phyloP scores from a whole-genome alignment of 257 asterid species.

The Cruciata laevipes region DNA sequence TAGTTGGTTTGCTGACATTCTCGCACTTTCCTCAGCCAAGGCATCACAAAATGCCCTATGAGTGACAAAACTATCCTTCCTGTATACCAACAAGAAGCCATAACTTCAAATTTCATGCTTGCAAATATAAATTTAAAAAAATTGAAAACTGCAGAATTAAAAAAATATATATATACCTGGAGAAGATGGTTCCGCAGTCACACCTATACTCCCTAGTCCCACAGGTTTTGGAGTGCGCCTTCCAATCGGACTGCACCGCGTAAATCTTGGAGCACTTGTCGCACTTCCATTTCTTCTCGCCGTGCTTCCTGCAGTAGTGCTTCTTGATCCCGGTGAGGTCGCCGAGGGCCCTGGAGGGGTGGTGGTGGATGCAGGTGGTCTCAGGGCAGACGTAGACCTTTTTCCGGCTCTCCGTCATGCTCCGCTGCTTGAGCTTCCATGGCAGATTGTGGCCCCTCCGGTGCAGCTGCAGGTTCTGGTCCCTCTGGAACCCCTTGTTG shows the following conservation, averaged over 20 bases:
- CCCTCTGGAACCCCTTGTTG: constrained; percentile 86
- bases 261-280: constrained; percentile 72
- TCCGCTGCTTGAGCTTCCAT: constrained; percentile 82
- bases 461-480: constrained; percentile 91
- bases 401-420: constrained; percentile 48
- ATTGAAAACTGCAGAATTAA: not conserved
- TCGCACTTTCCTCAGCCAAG: constrained; percentile 80
- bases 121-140: no score
- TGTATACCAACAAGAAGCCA: constrained; percentile 12
- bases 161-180: constrained; percentile 39
- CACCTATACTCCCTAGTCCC: constrained; percentile 82
- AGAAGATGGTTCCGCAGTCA: constrained; percentile 82
- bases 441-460: constrained; percentile 86
- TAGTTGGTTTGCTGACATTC: constrained; percentile 61
- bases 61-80: constrained; percentile 84
- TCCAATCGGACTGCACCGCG: constrained; percentile 92
- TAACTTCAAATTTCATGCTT: no score
- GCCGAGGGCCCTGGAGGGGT: constrained; percentile 81
- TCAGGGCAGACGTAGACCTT: constrained; percentile 80
- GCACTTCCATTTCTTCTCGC: constrained; percentile 93
- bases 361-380: constrained; percentile 67
- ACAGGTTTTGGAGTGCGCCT: constrained; percentile 82
- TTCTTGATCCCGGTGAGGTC: constrained; percentile 86
- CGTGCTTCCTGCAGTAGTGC: constrained; percentile 79
- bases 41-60: constrained; percentile 95